Percentiles rank a stretch among this genome's conserved stretches.
Evolutionary conservation across 768 basidiomycete species (phyloP).

Genomic region (Russula abietina): DNA sequence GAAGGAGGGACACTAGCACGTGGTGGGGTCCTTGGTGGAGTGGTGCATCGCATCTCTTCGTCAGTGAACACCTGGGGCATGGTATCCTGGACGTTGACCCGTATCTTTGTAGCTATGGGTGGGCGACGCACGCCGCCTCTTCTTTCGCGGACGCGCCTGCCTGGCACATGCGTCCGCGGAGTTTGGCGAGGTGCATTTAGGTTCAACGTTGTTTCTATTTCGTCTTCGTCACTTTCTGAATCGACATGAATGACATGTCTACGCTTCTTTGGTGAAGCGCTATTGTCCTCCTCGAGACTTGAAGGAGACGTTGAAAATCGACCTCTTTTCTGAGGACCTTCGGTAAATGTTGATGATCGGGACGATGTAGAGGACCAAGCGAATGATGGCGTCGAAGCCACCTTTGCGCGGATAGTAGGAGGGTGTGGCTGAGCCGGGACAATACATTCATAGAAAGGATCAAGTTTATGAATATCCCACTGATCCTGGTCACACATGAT

Average conservation of each 20-base stretch:
- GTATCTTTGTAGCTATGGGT: neutral
- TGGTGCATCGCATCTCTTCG: constrained; percentile 12
- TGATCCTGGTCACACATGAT: constrained; percentile 62
- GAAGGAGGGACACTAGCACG: constrained; percentile 2
- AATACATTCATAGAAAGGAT: constrained; percentile 63
- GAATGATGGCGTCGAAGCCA: constrained; percentile 12
- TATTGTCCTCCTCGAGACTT: constrained; percentile 14
- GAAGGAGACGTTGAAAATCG: constrained; percentile 20
- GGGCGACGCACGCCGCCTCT: neutral
- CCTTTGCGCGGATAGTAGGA: constrained; percentile 29
- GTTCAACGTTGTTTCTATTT: constrained; percentile 48
- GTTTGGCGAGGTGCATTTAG: neutral
- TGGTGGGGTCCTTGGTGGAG: constrained; percentile 1
- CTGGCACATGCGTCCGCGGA: constrained; percentile 18
- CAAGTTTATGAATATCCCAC: constrained; percentile 83
- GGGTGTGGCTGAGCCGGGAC: constrained; percentile 35
- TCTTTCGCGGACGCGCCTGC: constrained; percentile 19
- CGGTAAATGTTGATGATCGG: constrained; percentile 10
- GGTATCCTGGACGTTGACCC: neutral
- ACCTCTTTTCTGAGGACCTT: constrained; percentile 8
- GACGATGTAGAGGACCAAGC: constrained; percentile 17
- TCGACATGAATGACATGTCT: constrained; percentile 22
- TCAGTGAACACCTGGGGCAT: neutral
- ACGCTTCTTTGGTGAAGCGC: constrained; percentile 18
- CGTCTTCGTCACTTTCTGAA: constrained; percentile 34